These are phyloP conservation scores for Marasmius sp. DNA, from an alignment of 1,284 basidiomycete species.

Conservation along the genomic window DNA sequence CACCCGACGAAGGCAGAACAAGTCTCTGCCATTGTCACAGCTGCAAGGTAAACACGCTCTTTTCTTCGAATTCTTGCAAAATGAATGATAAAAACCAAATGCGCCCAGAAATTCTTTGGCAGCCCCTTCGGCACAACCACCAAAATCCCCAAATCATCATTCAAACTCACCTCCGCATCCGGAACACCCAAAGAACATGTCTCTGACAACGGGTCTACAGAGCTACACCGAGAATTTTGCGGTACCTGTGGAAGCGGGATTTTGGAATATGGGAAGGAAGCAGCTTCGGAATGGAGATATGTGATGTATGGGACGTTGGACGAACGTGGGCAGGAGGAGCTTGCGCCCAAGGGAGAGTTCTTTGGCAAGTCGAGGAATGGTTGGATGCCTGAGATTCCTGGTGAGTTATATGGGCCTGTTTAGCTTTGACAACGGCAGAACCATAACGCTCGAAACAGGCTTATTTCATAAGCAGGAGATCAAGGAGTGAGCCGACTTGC, in stretches of 20 bases:
- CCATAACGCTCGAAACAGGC: not conserved
- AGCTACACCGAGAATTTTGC: conserved; percentile 3
- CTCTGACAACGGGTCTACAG: conserved; percentile 2
- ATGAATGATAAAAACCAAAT: no score
- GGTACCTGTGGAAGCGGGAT: conserved; percentile 5
- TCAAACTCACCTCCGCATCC: not conserved
- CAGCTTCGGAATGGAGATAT: conserved; percentile 4
- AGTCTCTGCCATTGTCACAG: conserved; percentile 21
- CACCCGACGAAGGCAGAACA: conserved; percentile 18
- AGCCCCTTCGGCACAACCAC: conserved; percentile 3
- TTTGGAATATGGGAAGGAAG: conserved; percentile 3
- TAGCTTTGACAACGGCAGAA: not conserved
- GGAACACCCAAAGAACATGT: conserved; percentile 2
- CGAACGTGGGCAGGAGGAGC: conserved; percentile 2
- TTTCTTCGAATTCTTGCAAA: not conserved
- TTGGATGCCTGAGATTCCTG: conserved; percentile 6
- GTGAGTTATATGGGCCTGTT: not conserved
- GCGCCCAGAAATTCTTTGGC: conserved; percentile 1
- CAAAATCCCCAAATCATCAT: not conserved
- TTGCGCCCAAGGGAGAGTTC: conserved; percentile 6
- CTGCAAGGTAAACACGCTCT: conserved; percentile 14
- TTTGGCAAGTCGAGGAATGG: conserved; percentile 4
- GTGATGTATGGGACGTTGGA: conserved; percentile 1
- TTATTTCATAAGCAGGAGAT: conserved; percentile 1
- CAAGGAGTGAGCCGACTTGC: not conserved